Evolutionary conservation across 1,284 basidiomycete species (phyloP).

Genomic region (Apiotrichum gamsii): DNA sequence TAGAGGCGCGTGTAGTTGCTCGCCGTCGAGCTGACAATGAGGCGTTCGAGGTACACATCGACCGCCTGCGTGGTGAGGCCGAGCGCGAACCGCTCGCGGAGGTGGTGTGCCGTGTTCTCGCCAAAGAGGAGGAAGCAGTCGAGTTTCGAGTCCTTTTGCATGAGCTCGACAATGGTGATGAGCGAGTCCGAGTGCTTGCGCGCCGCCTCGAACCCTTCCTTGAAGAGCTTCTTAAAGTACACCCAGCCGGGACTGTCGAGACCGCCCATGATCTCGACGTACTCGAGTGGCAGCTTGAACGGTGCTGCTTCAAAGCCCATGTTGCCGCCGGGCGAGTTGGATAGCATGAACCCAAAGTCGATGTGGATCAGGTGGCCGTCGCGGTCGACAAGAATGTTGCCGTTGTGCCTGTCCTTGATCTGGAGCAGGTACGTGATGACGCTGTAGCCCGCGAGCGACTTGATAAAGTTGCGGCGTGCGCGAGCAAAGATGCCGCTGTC

Average conservation of each 20-base stretch:
- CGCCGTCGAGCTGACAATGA: conserved; percentile 82
- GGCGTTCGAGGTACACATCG: conserved; percentile 77
- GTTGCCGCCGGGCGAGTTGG: conserved; percentile 86
- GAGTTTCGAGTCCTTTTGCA: conserved; percentile 92
- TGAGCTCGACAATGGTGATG: conserved; percentile 89
- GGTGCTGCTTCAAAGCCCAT: conserved; percentile 98
- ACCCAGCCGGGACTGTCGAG: conserved; percentile 67
- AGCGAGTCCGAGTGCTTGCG: conserved; percentile 96
- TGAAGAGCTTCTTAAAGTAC: conserved; percentile 83
- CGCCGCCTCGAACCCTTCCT: conserved; percentile 86
- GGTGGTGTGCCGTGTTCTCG: conserved; percentile 76
- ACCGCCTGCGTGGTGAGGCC: conserved; percentile 79
- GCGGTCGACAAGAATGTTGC: conserved; percentile 92
- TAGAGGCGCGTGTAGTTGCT: conserved; percentile 88
- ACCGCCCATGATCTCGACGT: conserved; percentile 93
- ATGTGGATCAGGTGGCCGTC: conserved; percentile 81
- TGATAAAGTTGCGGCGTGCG: conserved; percentile 85
- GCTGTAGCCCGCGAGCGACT: conserved; percentile 91
- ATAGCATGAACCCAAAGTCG: conserved; percentile 98
- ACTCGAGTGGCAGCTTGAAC: conserved; percentile 91
- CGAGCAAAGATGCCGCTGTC: conserved; percentile 76
- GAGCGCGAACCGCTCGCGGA: conserved; percentile 91
- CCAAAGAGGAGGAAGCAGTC: conserved; percentile 89
- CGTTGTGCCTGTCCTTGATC: conserved; percentile 98
- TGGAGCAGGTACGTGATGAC: conserved; percentile 92